Base-by-base conservation (phyloP, 257 asterid species). In the Nicotiana attenuata region DNA sequence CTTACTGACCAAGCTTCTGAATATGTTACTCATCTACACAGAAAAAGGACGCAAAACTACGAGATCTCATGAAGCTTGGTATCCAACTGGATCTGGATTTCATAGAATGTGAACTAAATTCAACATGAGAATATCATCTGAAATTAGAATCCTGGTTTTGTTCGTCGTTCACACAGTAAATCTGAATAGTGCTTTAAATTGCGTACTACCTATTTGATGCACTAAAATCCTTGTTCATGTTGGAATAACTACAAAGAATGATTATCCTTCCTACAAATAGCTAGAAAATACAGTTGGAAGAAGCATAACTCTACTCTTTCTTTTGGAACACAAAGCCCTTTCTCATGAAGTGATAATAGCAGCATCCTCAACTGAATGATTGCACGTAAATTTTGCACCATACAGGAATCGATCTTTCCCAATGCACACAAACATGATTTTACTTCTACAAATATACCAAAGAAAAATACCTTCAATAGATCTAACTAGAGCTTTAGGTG, bases 391-490 rank as follows among this genome's bases (percentile, higher is more conserved):
- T 56, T 73, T 73, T 7, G 63, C 41, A 47, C 24, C 22, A 73
- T 24, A 73, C 41, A 45, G 79, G 41, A 20, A 73, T 15, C 79
- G 24, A 47, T 73, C 41, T 47, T 73, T 73, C 41, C 41, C 15
- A 47, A 47, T 22, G 79, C 61, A 73, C 24, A 50, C 26, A 59
- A 13, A 47, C 47, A 47, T 73, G 63, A 29, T 73, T 73, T 73
- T 73, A 15, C 24, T 24, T 50, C 26, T 73, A 24, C 67, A 78
- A 6, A 22, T 47, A 41, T 29, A 29, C 82, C 71, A 55, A 83
- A 68, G 52, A 84, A 75, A 75, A 80, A 68, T 90, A 95, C 97
- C 99, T 90, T 90, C 91, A 81, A 82, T 84, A 66, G 87, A 83
- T 82, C 88, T 90, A 83, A 94, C 65, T 82, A 86, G 86, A 65